Conservation (phyloP, 805 yeast genomes). For the Nakazawaea ambrosiae region DNA sequence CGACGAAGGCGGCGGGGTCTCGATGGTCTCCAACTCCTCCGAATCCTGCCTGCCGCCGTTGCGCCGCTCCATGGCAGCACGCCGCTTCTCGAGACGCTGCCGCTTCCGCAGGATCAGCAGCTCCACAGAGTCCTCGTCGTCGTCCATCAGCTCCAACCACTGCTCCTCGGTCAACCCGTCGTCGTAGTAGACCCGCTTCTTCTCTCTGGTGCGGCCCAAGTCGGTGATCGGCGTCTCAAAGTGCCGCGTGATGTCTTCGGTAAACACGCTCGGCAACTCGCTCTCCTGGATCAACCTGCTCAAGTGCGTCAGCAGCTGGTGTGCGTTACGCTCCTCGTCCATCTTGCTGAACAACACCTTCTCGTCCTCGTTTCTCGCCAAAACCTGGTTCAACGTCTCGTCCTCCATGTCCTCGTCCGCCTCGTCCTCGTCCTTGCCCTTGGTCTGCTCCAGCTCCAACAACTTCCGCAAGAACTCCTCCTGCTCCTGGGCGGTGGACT, state of each 20-base stretch:
- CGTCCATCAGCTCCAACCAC: constrained; percentile 74
- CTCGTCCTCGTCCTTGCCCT: constrained; percentile 28
- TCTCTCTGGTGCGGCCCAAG: constrained; percentile 56
- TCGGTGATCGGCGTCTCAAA: constrained; percentile 34
- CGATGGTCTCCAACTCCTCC: constrained; percentile 19
- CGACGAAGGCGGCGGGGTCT: constrained; percentile 14
- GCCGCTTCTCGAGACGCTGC: constrained; percentile 32
- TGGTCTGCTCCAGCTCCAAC: constrained; percentile 60
- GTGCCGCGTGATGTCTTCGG: constrained; percentile 45
- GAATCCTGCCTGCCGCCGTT: constrained; percentile 20
- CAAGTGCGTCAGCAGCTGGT: constrained; percentile 24
- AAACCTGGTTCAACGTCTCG: constrained; percentile 63
- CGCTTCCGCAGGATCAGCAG: constrained; percentile 51
- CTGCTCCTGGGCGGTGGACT: constrained; percentile 81
- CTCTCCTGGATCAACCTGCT: constrained; percentile 56
- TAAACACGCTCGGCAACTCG: constrained; percentile 78
- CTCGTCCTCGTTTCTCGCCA: constrained; percentile 65
- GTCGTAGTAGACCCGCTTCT: constrained; percentile 54
- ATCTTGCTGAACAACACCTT: constrained; percentile 45
- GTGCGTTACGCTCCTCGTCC: constrained; percentile 46
- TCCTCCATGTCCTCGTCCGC: constrained; percentile 61
- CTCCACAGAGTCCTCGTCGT: constrained; percentile 57
- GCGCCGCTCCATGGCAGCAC: constrained; percentile 24
- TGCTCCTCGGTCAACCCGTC: constrained; percentile 71
- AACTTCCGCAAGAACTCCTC: constrained; percentile 69